Evolutionary conservation across 306 rosid genomes (phyloP).

Genomic region (Crotalaria pallida): DNA sequence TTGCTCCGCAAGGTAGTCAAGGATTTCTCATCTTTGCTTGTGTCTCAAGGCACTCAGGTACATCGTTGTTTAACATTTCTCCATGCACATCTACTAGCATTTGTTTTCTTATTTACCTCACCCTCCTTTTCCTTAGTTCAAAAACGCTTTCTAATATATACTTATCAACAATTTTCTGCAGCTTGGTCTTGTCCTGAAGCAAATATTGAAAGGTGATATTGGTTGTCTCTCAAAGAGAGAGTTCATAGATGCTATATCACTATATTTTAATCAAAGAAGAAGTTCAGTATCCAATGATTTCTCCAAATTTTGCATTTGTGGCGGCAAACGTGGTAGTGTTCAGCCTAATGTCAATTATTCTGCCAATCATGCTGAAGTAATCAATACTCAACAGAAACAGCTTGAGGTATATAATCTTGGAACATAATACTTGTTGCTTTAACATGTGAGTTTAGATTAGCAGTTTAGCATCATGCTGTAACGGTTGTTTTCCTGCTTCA

Average conservation of each 20-base stretch:
- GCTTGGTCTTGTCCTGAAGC: constrained; percentile 90
- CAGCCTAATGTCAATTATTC: constrained; percentile 35
- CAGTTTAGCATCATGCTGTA: not conserved
- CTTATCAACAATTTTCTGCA: constrained; percentile 27
- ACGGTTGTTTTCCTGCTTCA: constrained; percentile 20
- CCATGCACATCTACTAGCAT: not conserved
- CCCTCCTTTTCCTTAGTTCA: not conserved
- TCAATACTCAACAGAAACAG: constrained; percentile 62
- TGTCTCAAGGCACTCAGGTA: constrained; percentile 96
- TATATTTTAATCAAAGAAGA: constrained; percentile 66
- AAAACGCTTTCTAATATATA: not conserved
- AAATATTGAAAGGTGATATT: constrained; percentile 60
- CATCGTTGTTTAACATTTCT: not conserved
- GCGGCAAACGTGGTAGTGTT: constrained; percentile 52
- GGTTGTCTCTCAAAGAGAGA: constrained; percentile 63
- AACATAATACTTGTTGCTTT: not conserved
- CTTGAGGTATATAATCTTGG: constrained; percentile 55
- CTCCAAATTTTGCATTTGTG: constrained; percentile 78
- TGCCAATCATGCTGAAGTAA: constrained; percentile 38
- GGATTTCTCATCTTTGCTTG: constrained; percentile 85
- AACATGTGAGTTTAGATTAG: not conserved
- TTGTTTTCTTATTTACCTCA: not conserved
- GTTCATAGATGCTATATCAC: constrained; percentile 68
- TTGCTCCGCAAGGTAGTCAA: constrained; percentile 82
- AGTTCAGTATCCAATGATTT: constrained; percentile 65